Conservation (phyloP, 225 moss, liverwort and hornwort genomes). For the Polytrichum commune region DNA sequence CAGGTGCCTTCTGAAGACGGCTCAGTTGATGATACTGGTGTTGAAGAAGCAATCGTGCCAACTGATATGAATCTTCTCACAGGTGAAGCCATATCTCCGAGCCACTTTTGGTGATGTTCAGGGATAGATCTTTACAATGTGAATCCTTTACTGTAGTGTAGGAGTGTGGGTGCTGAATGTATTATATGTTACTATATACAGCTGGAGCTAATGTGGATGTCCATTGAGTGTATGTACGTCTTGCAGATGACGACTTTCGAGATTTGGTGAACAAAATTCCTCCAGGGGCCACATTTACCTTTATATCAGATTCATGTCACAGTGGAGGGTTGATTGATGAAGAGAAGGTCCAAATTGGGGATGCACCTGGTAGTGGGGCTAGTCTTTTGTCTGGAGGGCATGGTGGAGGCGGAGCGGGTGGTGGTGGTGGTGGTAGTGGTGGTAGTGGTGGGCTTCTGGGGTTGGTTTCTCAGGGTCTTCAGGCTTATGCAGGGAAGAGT, state of each 20-base stretch:
- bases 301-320: conserved; percentile 64
- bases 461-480: conserved; percentile 10
- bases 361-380: neutral
- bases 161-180: neutral
- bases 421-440: neutral
- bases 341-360: conserved; percentile 55
- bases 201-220: too few species aligned
- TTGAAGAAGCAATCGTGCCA: conserved; percentile 58
- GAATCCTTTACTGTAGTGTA: neutral
- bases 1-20: conserved; percentile 50
- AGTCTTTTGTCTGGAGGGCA: conserved; percentile 4
- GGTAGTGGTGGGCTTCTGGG: conserved; percentile 26
- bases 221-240: too few species aligned
- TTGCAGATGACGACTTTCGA: conserved; percentile 57
- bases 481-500: neutral
- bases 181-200: neutral
- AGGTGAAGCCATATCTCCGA: conserved; percentile 18
- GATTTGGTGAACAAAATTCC: conserved; percentile 34
- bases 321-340: conserved; percentile 62
- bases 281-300: conserved; percentile 43
- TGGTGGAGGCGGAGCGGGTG: conserved; percentile 4
- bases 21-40: conserved; percentile 43
- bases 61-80: conserved; percentile 49
- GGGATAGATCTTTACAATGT: neutral
- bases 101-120: neutral